phyloP scores from a whole-genome alignment of 352 stramenopile species.

The Peronospora farinosa region DNA sequence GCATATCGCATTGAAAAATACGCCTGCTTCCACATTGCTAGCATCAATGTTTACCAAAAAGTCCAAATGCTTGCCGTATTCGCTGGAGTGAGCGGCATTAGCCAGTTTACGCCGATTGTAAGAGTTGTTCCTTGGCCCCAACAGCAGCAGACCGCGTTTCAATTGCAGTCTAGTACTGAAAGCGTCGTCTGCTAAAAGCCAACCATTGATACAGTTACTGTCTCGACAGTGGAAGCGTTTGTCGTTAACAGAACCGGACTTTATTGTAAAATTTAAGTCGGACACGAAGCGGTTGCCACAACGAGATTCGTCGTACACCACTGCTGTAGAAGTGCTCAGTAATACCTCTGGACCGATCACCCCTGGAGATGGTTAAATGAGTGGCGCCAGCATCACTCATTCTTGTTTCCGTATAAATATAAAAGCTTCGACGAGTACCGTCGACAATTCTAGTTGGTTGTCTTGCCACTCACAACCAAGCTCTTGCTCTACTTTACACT shows the following conservation, averaged over 20 bases:
- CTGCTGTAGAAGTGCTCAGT: slow-evolving; percentile 7
- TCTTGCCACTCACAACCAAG: slow-evolving; percentile 1
- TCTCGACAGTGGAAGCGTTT: neutral
- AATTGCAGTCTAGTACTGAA: slow-evolving; percentile 1
- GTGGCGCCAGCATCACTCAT: slow-evolving; percentile 17
- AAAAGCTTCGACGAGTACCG: neutral
- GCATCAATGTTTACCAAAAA: neutral
- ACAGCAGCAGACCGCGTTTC: neutral
- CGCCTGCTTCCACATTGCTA: neutral
- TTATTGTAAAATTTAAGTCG: neutral
- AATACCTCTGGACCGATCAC: slow-evolving; percentile 9
- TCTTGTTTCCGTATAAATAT: neutral
- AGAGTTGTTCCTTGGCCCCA: neutral
- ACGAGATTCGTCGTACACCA: neutral
- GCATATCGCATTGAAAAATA: neutral
- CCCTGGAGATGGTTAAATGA: slow-evolving; percentile 6
- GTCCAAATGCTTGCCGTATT: neutral
- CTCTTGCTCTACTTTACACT: neutral
- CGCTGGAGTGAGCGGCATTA: neutral
- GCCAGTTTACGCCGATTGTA: neutral
- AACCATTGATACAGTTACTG: neutral
- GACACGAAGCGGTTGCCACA: slow-evolving; percentile 2
- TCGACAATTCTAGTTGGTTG: slow-evolving; percentile 2
- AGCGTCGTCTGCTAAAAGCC: neutral
- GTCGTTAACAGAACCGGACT: neutral